phyloP scores from a whole-genome alignment of 257 asterid genomes.

The Solanum lycopersicoides region DNA sequence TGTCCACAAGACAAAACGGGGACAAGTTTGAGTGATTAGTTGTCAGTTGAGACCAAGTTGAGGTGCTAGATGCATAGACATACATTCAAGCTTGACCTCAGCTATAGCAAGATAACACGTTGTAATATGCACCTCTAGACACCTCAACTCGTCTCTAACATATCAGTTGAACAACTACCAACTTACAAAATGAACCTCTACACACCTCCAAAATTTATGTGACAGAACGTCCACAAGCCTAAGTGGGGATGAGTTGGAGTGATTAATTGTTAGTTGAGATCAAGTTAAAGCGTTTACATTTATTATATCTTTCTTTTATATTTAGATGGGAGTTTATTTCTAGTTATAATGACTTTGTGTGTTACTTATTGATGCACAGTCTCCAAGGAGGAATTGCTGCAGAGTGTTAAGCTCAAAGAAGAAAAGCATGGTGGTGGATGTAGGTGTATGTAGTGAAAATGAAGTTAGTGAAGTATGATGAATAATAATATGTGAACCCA shows the following conservation, averaged over 20 bases:
- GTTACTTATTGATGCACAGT: conserved; percentile 23
- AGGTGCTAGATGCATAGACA: not conserved
- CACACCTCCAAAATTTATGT: not conserved
- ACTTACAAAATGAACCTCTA: not conserved
- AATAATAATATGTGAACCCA: not conserved
- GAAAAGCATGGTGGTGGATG: conserved; percentile 43
- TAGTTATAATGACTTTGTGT: not conserved
- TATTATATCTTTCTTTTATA: not conserved
- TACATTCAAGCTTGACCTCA: not conserved
- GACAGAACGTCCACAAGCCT: not conserved
- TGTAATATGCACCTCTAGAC: not conserved
- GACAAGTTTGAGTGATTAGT: not conserved
- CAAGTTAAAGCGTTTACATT: not conserved
- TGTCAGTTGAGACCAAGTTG: not conserved
- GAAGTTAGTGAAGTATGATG: conserved; percentile 39
- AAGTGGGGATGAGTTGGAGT: no score
- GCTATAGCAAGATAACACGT: rapidly evolving
- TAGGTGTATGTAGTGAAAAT: conserved; percentile 60
- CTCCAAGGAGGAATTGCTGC: conserved; percentile 89
- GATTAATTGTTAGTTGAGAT: not conserved
- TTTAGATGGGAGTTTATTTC: not conserved
- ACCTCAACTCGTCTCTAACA: not conserved
- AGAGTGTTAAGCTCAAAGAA: conserved; percentile 33
- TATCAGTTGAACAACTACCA: not conserved
- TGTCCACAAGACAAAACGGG: not conserved